Evolutionary conservation across 805 yeast species (phyloP).

Genomic region (Barnettozyma vustinii): DNA sequence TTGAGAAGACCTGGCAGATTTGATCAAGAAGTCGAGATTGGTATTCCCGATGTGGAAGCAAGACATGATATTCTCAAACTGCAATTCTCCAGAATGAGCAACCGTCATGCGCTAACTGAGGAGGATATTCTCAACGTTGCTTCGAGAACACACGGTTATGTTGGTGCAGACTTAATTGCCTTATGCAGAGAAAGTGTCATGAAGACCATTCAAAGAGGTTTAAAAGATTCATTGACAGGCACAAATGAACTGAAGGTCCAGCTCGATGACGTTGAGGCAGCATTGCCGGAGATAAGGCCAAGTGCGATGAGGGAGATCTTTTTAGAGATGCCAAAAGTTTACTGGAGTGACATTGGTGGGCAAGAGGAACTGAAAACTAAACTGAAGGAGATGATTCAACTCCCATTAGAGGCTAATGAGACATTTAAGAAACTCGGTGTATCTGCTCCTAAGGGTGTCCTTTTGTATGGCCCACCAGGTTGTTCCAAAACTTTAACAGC

Average conservation of each 20-base stretch:
- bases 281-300: constrained; percentile 80
- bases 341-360: constrained; percentile 96
- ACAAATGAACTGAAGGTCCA: constrained; percentile 41
- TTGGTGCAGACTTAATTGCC: constrained; percentile 92
- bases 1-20: constrained; percentile 83
- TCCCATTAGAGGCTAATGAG: constrained; percentile 80
- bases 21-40: constrained; percentile 85
- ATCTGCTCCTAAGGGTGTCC: constrained; percentile 86
- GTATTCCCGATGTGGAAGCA: constrained; percentile 84
- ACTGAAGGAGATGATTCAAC: constrained; percentile 82
- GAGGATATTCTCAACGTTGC: constrained; percentile 63
- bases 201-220: constrained; percentile 66
- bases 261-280: constrained; percentile 56
- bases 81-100: constrained; percentile 44
- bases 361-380: constrained; percentile 78
- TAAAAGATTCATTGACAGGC: constrained; percentile 23
- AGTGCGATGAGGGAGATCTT: constrained; percentile 96
- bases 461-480: constrained; percentile 97
- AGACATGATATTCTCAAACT: constrained; percentile 66
- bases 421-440: constrained; percentile 76
- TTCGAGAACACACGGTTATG: constrained; percentile 88
- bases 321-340: constrained; percentile 88
- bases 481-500: constrained; percentile 95
- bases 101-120: constrained; percentile 44
- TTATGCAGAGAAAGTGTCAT: constrained; percentile 84